Evolutionary conservation across 1,284 basidiomycete genomes (phyloP), one percentile per base, ranked within the genome.

Genomic region (Neolentinus lepideus): DNA sequence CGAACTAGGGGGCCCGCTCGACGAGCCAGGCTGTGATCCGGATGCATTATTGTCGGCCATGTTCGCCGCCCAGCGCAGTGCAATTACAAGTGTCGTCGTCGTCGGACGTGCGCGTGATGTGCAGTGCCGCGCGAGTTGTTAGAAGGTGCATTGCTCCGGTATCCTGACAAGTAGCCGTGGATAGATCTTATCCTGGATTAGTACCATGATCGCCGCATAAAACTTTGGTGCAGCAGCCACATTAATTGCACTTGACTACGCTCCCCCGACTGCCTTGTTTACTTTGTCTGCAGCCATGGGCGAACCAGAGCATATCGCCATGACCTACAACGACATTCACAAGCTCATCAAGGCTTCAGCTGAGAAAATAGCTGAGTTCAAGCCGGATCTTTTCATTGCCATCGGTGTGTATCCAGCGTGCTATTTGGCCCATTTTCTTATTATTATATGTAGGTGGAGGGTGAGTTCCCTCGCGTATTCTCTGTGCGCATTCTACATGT

Each of bases 281-380:
- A 9, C 12, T 43, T 43, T 43, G 8, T 43, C 38, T 26, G 52
- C 53, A 48, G 62, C 59, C 38, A 78, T 77, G 73, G 68, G 64
- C 58, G 74, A 80, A 63, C 74, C 81, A 47, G 69, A 83, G 63
- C 89, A 91, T 64, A 63, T 80, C 66, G 81, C 74, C 56, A 75
- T 85, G 53, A 92, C 91, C 16, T 94, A 94, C 75, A 90, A 93
- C 62, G 85, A 92, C 35, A 83, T 93, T 58, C 90, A 94, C 75
- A 88, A 90, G 62, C 75, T 90, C 57, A 90, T 93, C 61, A 80
- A 81, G 62, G 71, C 70, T 10, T 74, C 77, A 6, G 83, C 84
- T 0, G 72, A 75, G 51, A 74, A 78, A 63, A 89, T 93, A 61
- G 66, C 67, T 11, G 75, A 81, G 38, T 93, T 90, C 73, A 84